These are phyloP conservation scores for Rhizopogon sp. DNA, from an alignment of 768 basidiomycete genomes.

Conservation along the genomic window DNA sequence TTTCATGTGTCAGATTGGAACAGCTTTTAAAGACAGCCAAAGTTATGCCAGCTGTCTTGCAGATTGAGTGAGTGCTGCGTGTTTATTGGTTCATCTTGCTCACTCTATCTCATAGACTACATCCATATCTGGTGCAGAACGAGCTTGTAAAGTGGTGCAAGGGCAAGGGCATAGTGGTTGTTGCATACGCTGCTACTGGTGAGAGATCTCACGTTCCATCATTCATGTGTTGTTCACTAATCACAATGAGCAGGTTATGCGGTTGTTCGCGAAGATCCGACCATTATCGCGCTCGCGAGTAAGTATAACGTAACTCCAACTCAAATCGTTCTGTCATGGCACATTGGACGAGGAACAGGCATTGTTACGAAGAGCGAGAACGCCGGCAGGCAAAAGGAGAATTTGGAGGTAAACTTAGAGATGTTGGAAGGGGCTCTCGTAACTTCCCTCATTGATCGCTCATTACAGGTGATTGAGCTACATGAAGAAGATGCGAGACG, in stretches of 20 bases:
- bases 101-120: constrained; percentile 9
- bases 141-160: constrained; percentile 39
- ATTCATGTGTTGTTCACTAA: background rate
- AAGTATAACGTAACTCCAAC: constrained; percentile 42
- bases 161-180: constrained; percentile 35
- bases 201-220: constrained; percentile 6
- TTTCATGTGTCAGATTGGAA: background rate
- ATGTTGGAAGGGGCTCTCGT: background rate
- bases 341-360: constrained; percentile 44
- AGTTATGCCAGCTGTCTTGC: constrained; percentile 42
- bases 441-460: background rate
- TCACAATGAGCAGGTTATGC: constrained; percentile 9
- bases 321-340: constrained; percentile 56
- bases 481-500: constrained; percentile 28
- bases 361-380: constrained; percentile 54
- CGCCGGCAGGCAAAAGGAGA: constrained; percentile 42
- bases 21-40: constrained; percentile 15
- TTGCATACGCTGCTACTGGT: constrained; percentile 45
- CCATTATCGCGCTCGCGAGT: constrained; percentile 27
- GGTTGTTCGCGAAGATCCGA: constrained; percentile 29
- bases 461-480: constrained; percentile 25
- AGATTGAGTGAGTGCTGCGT: constrained; percentile 22
- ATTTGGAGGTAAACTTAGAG: constrained; percentile 35
- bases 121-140: constrained; percentile 39
- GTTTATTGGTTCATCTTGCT: constrained; percentile 19